Evolutionary conservation across 2,329 filamentous ascomycete genomes (phyloP), one percentile per base, ranked within the genome.

Genomic region (Fusarium pseudoanthophilum): DNA sequence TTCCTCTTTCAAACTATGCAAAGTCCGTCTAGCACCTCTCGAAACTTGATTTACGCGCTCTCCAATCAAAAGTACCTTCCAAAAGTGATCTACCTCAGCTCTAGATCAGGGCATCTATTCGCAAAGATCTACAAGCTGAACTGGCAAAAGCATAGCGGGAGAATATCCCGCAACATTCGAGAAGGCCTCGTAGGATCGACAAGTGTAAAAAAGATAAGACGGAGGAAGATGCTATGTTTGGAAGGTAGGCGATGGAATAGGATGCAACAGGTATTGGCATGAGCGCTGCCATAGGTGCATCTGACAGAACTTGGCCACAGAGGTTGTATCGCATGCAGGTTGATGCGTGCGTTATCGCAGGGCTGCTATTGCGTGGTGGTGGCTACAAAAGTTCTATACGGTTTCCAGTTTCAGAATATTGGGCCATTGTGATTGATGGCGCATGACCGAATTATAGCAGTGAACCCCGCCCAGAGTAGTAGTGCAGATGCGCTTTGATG

Each of bases 331-430:
- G 14, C 36, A 37, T 57, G 37, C 21, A 18, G 45, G 61, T 34
- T 37, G 37, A 51, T 46, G 61, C 30, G 32, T 68, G 63, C 65
- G 65, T 68, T 68, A 68, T 68, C 65, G 56, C 58, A 68, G 43
- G 45, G 62, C 48, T 48, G 64, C 32, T 62, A 68, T 68, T 68
- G 65, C 65, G 55, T 68, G 40, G 58, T 32, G 36, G 46, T 24
- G 37, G n/a, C 64, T 68, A 68, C 65, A 68, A 68, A 68, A 61
- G 65, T 32, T 62, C 64, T 62, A 26, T 24, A 20, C 37, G 46
- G 36, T 62, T 39, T 37, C 55, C 65, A 55, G 40, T 68, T 68
- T 68, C 40, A 68, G 64, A 68, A 55, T 68, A 40, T 51, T 48
- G 46, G 63, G 40, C 55, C 40, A 48, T 28, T 55, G 65, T 67